Base-by-base conservation (phyloP, 1,139 yeast genomes). In the Geotrichum cucujoidarum region DNA sequence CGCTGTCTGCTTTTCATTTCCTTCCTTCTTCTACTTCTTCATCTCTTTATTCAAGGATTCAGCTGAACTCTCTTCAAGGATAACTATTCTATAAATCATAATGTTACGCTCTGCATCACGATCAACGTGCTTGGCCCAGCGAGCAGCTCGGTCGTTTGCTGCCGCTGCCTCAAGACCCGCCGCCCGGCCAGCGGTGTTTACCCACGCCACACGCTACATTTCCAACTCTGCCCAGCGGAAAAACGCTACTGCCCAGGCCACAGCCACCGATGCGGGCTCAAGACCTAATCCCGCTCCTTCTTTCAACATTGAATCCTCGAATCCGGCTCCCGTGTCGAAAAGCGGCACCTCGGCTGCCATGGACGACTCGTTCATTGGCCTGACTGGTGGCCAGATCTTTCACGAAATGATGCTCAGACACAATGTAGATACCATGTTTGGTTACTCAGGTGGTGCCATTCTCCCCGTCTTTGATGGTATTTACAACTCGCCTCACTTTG, bases 401-500 rank as follows among this genome's bases (percentile, higher is more conserved):
- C 97, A 92, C 69, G 97, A 92, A 70, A 92, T 92, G 98, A 92
- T 92, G 97, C 77, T 83, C 55, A 81, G 97, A 68, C 97, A 92
- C 67, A 78, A 86, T 48, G 98, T 92, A 52, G 97, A 92, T 68
- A 87, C 97, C 53, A 80, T 89, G 47, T 90, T 88, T 67, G 96
- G 96, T 41, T 88, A 86, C 71, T 95, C 97, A 47, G 97, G 98
- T 62, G 98, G 98, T 66, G 98, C 98, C 58, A 92, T 92, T 64
- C 77, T 92, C 61, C 97, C 98, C 21, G 98, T 92, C 29, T 92
- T 85, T 64, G 98, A 92, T 66, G 98, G 97, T 58, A 92, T 92
- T 60, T 86, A 85, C 74, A 85, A 90, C 72, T 86, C 96, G 14
- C 83, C 84, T 51, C 80, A 84, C 62, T 90, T 92, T 75, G 81